Percentiles rank a stretch among this genome's conserved stretches.
Evolutionary conservation across 1,284 basidiomycete genomes (phyloP).

Genomic region (Porogramme epimiltina): DNA sequence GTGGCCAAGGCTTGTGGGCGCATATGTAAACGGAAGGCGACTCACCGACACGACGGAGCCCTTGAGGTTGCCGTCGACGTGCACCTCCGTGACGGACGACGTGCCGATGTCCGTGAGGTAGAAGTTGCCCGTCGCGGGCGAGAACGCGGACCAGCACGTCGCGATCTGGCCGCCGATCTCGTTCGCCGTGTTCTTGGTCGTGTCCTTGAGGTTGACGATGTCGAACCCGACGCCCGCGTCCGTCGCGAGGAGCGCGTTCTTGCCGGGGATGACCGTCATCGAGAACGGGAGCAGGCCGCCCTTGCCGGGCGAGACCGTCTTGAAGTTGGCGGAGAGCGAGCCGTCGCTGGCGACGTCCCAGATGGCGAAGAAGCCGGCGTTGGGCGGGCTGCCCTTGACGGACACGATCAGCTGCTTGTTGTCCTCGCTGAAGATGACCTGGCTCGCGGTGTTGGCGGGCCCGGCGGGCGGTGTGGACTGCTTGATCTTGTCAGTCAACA

Average conservation of each 20-base stretch:
- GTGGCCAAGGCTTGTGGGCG: too few species aligned
- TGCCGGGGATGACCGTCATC: slow-evolving; percentile 47
- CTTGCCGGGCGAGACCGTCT: slow-evolving; percentile 34
- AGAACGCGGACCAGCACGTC: slow-evolving; percentile 51
- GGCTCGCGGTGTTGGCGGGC: slow-evolving; percentile 43
- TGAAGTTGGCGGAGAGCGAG: slow-evolving; percentile 43
- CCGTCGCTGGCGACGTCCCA: slow-evolving; percentile 46
- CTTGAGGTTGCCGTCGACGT: slow-evolving; percentile 45
- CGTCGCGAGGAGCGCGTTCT: slow-evolving; percentile 47
- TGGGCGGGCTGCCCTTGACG: slow-evolving; percentile 46
- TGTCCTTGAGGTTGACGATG: slow-evolving; percentile 41
- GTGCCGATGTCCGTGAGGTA: slow-evolving; percentile 50
- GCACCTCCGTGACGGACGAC: slow-evolving; percentile 46
- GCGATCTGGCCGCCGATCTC: slow-evolving; percentile 45
- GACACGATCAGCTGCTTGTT: slow-evolving; percentile 45
- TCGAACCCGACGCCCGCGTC: slow-evolving; percentile 49
- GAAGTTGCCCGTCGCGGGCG: slow-evolving; percentile 48
- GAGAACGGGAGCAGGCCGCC: slow-evolving; percentile 49
- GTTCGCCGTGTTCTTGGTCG: slow-evolving; percentile 35
- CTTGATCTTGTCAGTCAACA: slow-evolving; percentile 38
- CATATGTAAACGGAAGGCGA: neutral
- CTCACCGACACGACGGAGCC: slow-evolving; percentile 44
- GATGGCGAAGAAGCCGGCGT: slow-evolving; percentile 49
- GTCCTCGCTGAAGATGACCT: slow-evolving; percentile 48
- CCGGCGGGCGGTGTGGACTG: slow-evolving; percentile 43